phyloP scores from a whole-genome alignment of 2,329 filamentous ascomycete genomes.

The Ustilaginoidea virens region DNA sequence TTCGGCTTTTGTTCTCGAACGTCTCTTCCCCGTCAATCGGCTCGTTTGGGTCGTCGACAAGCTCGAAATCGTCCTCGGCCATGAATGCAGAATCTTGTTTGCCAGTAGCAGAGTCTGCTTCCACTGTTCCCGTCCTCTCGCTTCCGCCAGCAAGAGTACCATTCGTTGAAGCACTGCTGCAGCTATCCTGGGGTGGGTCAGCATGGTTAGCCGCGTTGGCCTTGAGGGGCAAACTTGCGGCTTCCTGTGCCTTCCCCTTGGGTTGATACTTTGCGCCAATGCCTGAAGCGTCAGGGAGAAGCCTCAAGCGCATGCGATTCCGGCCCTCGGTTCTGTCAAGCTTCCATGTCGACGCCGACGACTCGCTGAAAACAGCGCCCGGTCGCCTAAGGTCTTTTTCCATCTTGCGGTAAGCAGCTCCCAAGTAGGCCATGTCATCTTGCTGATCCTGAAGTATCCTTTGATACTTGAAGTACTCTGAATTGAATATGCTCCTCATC shows the following conservation, averaged over 20 bases:
- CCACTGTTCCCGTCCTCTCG: constrained; percentile 7
- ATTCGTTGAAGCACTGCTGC: constrained; percentile 7
- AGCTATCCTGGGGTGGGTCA: constrained; percentile 8
- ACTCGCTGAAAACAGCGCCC: constrained; percentile 63
- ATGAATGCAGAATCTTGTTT: constrained; percentile 11
- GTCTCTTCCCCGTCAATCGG: constrained; percentile 57
- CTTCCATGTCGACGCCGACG: constrained; percentile 61
- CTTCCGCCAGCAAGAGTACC: constrained; percentile 9
- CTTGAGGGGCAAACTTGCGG: constrained; percentile 20
- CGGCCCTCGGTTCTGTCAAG: constrained; percentile 90
- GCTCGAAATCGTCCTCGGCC: constrained; percentile 83
- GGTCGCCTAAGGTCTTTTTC: constrained; percentile 64
- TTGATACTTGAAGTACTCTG: constrained; percentile 85
- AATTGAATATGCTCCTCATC: constrained; percentile 89
- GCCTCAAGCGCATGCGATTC: constrained; percentile 82
- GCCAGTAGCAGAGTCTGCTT: constrained; percentile 11
- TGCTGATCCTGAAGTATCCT: constrained; percentile 82
- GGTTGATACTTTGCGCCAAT: constrained; percentile 67
- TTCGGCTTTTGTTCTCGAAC: constrained; percentile 95
- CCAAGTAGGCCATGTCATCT: constrained; percentile 69
- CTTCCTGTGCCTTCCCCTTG: constrained; percentile 50
- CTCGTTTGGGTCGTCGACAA: constrained; percentile 85
- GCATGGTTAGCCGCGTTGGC: constrained; percentile 14
- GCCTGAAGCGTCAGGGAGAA: constrained; percentile 61
- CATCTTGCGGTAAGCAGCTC: constrained; percentile 62